Base-by-base conservation (phyloP, 2,329 filamentous ascomycete genomes). In the Amylocarpus encephaloides region DNA sequence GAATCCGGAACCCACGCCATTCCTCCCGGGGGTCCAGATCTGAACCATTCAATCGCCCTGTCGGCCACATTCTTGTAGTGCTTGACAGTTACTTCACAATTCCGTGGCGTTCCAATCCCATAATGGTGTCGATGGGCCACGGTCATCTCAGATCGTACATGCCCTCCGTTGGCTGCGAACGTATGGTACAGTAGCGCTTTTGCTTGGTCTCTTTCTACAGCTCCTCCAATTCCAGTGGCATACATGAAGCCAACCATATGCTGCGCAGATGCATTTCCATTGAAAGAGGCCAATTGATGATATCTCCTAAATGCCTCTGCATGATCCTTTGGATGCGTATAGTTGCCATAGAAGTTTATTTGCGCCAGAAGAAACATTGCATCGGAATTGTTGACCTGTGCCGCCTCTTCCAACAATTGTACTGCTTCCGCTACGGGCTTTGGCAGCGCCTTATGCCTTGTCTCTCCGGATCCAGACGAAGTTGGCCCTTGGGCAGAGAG, bases 191-290 rank as follows among this genome's bases (percentile, higher is more conserved):
- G 74, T 61, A 97, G 75, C 3, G 93, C 89, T 68, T 89, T 91
- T 10, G 91, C 91, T 70, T 97, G 93, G 62, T 98, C 87, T 39
- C 81, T 79, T 64, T 87, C 80, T 5, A 95, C 88, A 1, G 83
- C 84, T 30, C 82, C 82, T 13, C 88, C 91, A 51, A 98, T 77
- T 0, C 93, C 93, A 0, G 93, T 98, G 33, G 91, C 91, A 69
- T 98, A 92, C 79, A 95, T 93, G 60, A 98, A 82, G 0, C 88
- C 93, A 42, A 97, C 67, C 92, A 98, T 96, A 69, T 95, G 86
- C 67, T 97, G 89, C 1, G 93, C 93, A 11, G 92, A 95, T 57
- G 82, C 85, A 68, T 98, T 97, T 40, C 92, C 93, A 58, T 86
- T 79, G 52, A 84, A 67, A 15, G 77, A 76, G 2, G 92, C 88